Evolutionary conservation across 2,329 filamentous ascomycete species (phyloP), one percentile per base, ranked within the genome.

Genomic region (Sporothrix phasma): DNA sequence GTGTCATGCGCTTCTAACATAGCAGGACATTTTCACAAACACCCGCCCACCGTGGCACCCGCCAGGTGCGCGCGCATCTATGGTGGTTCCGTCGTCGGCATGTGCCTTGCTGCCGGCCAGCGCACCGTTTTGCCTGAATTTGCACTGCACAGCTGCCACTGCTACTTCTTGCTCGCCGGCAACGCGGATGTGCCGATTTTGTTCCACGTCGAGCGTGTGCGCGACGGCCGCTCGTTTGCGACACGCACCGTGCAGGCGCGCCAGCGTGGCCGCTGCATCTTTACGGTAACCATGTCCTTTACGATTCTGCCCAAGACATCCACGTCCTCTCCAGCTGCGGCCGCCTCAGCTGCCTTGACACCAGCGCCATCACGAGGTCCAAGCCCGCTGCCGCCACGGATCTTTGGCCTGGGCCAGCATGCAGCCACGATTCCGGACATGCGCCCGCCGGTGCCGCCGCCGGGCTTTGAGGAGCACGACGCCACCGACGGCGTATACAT

Each of bases 231-330:
- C 66, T 92, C 88, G 61, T 99, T 92, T 74, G 88, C 90, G 63
- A 97, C 94, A 43, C 83, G 94, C 63, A 97, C 93, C 0, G 94
- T 99, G n/a, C 93, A 97, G 76, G 94, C 94, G 37, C 82, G 92
- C 31, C 94, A 99, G 78, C 82, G 86, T 46, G 94, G 92, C 10
- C 85, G 86, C 66, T 89, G 89, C 72, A 97, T 99, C 76, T 97
- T 97, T 77, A 97, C 93, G 19, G 94, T 91, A 1, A 99, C 93
- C 5, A 85, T 96, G 76, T 94, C 89, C 67, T 97, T 99, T 74
- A 88, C 88, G 72, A 81, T 84, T 19, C 88, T 71, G 82, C 80
- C 66, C 83, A 80, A 67, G 83, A 79, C 15, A 68, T 29, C 19
- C 53, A 46, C n/a, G 69, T 68, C 59, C 71, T n/a, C n/a, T n/a